Evolutionary conservation across 305 asterid genomes (phyloP).

Genomic region (Plantago rigida): DNA sequence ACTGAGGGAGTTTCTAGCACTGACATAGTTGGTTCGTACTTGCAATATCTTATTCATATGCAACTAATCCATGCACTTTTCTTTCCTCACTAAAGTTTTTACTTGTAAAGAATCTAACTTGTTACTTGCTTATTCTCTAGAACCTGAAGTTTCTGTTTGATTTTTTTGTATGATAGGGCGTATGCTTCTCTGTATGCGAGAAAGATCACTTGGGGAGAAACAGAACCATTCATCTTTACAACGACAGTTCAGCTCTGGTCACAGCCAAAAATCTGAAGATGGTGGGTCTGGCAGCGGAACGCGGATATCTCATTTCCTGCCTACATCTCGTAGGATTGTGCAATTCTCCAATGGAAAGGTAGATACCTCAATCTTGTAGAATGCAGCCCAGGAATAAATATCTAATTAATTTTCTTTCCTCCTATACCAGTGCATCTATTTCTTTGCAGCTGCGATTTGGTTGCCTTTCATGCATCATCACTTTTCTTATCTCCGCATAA

Average conservation of each 20-base stretch:
- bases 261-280: slow-evolving; percentile 72
- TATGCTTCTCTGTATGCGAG: slow-evolving; percentile 97
- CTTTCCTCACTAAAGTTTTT: slow-evolving; percentile 2
- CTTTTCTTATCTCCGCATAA: no score
- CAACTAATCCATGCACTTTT: slow-evolving; percentile 2
- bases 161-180: slow-evolving; percentile 49
- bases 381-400: background rate
- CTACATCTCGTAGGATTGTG: slow-evolving; percentile 92
- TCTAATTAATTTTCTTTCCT: background rate
- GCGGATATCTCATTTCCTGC: slow-evolving; percentile 85
- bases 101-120: background rate
- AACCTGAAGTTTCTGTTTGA: slow-evolving; percentile 17
- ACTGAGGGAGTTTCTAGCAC: slow-evolving; percentile 93
- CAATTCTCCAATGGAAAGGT: slow-evolving; percentile 97
- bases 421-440: no score
- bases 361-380: slow-evolving; percentile 6
- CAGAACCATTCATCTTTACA: slow-evolving; percentile 76
- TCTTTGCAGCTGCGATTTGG: no score
- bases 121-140: background rate
- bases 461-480: no score
- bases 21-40: slow-evolving; percentile 53
- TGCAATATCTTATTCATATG: slow-evolving; percentile 3
- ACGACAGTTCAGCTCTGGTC: slow-evolving; percentile 90
- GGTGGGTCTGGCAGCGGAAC: slow-evolving; percentile 73
- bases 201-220: slow-evolving; percentile 64